A percentile compares a stretch with the other conserved stretches of the same genome.
These are phyloP conservation scores for Blastosporella zonata DNA, from an alignment of 1,284 basidiomycete genomes.

Conservation along the genomic window DNA sequence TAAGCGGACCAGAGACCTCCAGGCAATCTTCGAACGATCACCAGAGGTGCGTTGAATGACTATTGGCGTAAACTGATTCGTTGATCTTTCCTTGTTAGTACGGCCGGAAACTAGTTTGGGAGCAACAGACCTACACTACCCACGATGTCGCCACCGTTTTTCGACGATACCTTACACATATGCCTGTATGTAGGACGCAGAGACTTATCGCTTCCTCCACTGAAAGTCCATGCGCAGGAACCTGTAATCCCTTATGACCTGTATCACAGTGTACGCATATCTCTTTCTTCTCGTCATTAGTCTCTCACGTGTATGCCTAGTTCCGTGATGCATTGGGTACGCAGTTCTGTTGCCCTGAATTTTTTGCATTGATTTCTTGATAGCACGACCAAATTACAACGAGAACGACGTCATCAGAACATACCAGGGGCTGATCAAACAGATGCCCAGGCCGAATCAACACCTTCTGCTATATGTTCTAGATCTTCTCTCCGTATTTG, in stretches of 20 bases:
- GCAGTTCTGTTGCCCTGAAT: constrained; percentile 19
- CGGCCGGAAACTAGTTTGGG: constrained; percentile 93
- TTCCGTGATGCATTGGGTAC: constrained; percentile 82
- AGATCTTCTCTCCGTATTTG: constrained; percentile 93
- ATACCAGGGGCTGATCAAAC: constrained; percentile 84
- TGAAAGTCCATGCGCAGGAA: constrained; percentile 48
- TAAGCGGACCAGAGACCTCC: constrained; percentile 94
- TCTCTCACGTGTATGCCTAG: constrained; percentile 35
- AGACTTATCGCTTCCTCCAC: constrained; percentile 2
- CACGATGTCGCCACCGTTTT: constrained; percentile 98
- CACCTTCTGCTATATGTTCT: constrained; percentile 95
- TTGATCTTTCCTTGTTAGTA: constrained; percentile 52
- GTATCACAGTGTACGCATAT: constrained; percentile 70
- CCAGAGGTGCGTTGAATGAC: constrained; percentile 64
- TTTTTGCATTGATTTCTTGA: constrained; percentile 1
- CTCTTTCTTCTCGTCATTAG: constrained; percentile 10
- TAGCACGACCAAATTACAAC: constrained; percentile 64
- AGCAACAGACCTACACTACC: constrained; percentile 78
- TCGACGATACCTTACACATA: constrained; percentile 91
- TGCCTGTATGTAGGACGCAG: constrained; percentile 70
- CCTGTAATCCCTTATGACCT: constrained; percentile 87
- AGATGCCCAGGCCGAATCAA: constrained; percentile 86
- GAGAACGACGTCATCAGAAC: constrained; percentile 68
- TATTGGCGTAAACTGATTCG: neutral
- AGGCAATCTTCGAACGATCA: constrained; percentile 85